Conservation (phyloP, 768 basidiomycete species). For the Pleurotus sapidus region DNA sequence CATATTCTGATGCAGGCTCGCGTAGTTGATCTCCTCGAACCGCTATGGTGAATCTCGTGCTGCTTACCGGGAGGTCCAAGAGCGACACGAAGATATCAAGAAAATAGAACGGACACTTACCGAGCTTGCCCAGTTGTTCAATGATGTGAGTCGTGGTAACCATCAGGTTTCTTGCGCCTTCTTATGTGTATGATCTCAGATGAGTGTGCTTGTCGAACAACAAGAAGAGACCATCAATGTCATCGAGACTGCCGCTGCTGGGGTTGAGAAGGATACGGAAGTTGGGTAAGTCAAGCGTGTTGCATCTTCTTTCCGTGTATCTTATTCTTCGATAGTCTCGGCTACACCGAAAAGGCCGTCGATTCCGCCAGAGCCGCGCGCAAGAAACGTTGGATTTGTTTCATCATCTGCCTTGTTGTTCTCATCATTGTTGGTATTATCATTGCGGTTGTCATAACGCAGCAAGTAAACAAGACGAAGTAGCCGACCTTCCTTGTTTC, state of each 20-base stretch:
- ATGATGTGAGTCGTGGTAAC: slow-evolving; percentile 62
- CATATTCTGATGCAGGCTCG: background rate
- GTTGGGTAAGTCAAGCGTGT: slow-evolving; percentile 54
- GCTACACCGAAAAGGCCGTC: slow-evolving; percentile 86
- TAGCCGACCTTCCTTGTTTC: slow-evolving; percentile 8
- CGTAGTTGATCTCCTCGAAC: slow-evolving; percentile 82
- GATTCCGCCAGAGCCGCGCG: slow-evolving; percentile 83
- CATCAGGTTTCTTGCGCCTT: background rate
- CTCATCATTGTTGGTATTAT: slow-evolving; percentile 67
- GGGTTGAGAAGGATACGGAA: slow-evolving; percentile 82
- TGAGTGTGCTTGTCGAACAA: slow-evolving; percentile 93
- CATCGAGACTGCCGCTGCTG: slow-evolving; percentile 75
- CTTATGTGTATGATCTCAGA: slow-evolving; percentile 40
- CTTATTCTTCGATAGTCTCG: slow-evolving; percentile 44
- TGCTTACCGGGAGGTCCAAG: slow-evolving; percentile 96
- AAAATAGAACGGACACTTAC: slow-evolving; percentile 91
- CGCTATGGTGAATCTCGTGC: slow-evolving; percentile 88
- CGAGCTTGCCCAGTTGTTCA: slow-evolving; percentile 93
- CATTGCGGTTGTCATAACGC: slow-evolving; percentile 52
- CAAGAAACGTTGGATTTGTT: slow-evolving; percentile 98
- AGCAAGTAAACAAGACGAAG: slow-evolving; percentile 39
- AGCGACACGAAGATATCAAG: slow-evolving; percentile 93
- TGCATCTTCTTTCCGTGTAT: background rate
- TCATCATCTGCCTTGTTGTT: slow-evolving; percentile 66
- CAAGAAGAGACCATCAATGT: slow-evolving; percentile 86